Evolutionary conservation across 1,284 basidiomycete genomes (phyloP), one percentile per base, ranked within the genome.

Genomic region (Exobasidium cylindrosporum): DNA sequence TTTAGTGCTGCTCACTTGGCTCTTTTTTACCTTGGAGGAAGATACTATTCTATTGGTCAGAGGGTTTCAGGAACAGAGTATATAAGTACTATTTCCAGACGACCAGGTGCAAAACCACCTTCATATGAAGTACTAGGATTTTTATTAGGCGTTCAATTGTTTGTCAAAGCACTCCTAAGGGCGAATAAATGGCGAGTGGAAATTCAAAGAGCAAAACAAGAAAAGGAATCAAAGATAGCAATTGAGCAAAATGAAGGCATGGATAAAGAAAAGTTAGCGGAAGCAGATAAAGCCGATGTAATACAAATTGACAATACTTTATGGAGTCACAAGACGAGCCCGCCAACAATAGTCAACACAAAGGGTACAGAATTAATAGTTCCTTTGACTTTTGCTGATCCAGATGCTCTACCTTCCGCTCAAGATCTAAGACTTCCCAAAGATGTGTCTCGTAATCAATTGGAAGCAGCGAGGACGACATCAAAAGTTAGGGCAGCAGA

Each of bases 1-100:
- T 54, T 80, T 2, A 66, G 73, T 11, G 72, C 78, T 5, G 71
- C 81, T 0, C 81, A 82, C 60, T 67, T 82, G 28, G 78, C 81
- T 56, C 54, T 82, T 26, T 82, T 82, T 61, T 82, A 82, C 67
- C 63, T 82, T 23, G 77, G 75, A 13, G 81, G 81, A 0, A 66
- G 65, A 21, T 82, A 82, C 66, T 81, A 82, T 58, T 65, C 64
- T 45, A 55, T 79, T 7, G 76, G 79, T 31, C 81, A 82, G 58
- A 71, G 81, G 7, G 28, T 77, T 28, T 61, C 70, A 4, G 70
- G 79, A 0, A 74, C 81, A 11, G 63, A 63, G 17, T 82, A 81
- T 54, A 64, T 69, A 4, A 63, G 64, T 44, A 66, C 66, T 31
- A 64, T 72, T 21, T 60, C 74, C 0, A 60, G 64, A 23, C 50